These are phyloP conservation scores for Didymella exigua DNA, from an alignment of 2,329 filamentous ascomycete species.

Conservation along the genomic window DNA sequence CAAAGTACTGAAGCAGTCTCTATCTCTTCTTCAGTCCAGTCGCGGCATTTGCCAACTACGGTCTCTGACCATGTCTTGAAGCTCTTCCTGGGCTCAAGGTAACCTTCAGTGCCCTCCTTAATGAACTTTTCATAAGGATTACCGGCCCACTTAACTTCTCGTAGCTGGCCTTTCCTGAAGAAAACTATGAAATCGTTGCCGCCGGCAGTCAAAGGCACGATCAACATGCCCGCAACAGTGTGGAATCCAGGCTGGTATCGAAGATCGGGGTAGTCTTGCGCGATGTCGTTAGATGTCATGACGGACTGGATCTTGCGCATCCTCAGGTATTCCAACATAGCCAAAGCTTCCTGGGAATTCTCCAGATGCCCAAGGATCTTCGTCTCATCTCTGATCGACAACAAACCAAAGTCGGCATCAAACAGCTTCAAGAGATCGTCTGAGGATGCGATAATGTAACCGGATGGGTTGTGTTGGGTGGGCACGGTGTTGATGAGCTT, in stretches of 20 bases:
- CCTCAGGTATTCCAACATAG: slow-evolving; percentile 82
- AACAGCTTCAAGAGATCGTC: slow-evolving; percentile 85
- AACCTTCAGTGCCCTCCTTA: slow-evolving; percentile 72
- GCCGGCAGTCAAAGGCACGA: slow-evolving; percentile 77
- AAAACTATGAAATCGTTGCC: slow-evolving; percentile 90
- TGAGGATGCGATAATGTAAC: slow-evolving; percentile 88
- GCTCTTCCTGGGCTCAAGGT: slow-evolving; percentile 77
- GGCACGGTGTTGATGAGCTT: slow-evolving; percentile 88
- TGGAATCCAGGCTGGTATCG: slow-evolving; percentile 79
- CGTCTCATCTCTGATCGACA: slow-evolving; percentile 86
- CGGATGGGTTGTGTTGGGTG: slow-evolving; percentile 79
- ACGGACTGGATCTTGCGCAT: slow-evolving; percentile 77
- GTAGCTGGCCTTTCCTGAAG: slow-evolving; percentile 77
- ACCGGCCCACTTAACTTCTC: slow-evolving; percentile 82
- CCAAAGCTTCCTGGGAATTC: slow-evolving; percentile 81
- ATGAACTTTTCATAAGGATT: slow-evolving; percentile 83
- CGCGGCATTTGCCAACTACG: slow-evolving; percentile 78
- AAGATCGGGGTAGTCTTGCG: slow-evolving; percentile 78
- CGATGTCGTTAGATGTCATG: slow-evolving; percentile 76
- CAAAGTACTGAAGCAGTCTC: slow-evolving; percentile 89
- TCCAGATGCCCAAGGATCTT: slow-evolving; percentile 79
- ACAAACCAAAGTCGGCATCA: slow-evolving; percentile 82
- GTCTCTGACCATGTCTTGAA: slow-evolving; percentile 84
- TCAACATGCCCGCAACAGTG: slow-evolving; percentile 75
- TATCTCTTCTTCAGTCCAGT: slow-evolving; percentile 88